A percentile compares a stretch with the other conserved stretches of the same genome.
These are phyloP conservation scores for Candida gorgasii DNA, from an alignment of 805 yeast species.

Conservation along the genomic window DNA sequence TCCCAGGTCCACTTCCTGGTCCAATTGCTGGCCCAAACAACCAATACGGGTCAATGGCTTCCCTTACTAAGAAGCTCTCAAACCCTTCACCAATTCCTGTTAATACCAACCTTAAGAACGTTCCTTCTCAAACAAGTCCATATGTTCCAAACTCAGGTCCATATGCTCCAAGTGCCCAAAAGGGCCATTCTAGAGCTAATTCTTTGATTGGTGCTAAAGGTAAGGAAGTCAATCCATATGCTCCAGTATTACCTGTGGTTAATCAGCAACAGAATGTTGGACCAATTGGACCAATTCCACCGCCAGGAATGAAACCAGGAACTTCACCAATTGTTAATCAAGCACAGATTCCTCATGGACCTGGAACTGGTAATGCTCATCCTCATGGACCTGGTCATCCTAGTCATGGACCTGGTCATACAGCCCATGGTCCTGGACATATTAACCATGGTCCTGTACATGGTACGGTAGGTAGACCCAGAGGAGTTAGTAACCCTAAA, in stretches of 20 bases:
- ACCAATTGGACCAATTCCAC: constrained; percentile 9
- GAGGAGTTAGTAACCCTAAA: constrained; percentile 18
- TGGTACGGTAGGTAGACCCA: constrained; percentile 11
- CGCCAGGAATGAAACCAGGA: constrained; percentile 2
- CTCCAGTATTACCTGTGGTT: constrained; percentile 25
- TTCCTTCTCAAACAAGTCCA: constrained; percentile 32
- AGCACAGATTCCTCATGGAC: not conserved
- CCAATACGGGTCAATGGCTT: constrained; percentile 1
- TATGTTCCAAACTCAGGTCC: constrained; percentile 48
- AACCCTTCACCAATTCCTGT: constrained; percentile 13
- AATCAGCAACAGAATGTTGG: not conserved
- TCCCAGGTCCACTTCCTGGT: constrained; percentile 5
- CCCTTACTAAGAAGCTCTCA: constrained; percentile 12
- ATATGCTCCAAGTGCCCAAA: constrained; percentile 40
- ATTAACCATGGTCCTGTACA: not conserved
- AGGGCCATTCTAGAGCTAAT: constrained; percentile 40
- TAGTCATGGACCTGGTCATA: not conserved
- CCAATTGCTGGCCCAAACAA: constrained; percentile 7
- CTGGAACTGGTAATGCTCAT: not conserved
- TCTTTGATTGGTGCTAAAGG: constrained; percentile 42
- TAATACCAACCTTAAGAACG: constrained; percentile 26
- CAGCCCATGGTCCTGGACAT: not conserved
- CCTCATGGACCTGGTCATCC: not conserved
- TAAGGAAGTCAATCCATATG: constrained; percentile 43
- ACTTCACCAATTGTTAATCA: not conserved